These are phyloP conservation scores for Scalesia atractyloides DNA, from an alignment of 129 eudicot species.

Conservation along the genomic window DNA sequence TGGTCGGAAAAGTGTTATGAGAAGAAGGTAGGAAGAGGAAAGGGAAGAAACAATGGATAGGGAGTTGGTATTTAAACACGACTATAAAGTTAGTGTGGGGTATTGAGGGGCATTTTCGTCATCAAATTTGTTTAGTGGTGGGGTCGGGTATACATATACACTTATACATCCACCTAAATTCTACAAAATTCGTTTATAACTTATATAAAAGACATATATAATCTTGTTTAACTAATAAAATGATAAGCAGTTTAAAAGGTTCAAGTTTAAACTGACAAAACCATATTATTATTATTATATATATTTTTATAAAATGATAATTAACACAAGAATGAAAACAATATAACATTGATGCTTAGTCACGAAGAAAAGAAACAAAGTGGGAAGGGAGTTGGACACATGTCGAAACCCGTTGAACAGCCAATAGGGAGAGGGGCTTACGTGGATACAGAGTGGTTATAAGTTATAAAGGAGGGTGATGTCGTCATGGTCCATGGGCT, in stretches of 20 bases:
- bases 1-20: constrained; percentile 14
- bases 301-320: background rate
- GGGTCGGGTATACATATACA: background rate
- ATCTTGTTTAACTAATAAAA: too few species aligned
- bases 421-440: constrained; percentile 18
- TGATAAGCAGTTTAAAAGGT: too few species aligned
- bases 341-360: constrained; percentile 19
- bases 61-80: constrained; percentile 11
- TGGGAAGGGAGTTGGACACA: constrained; percentile 28
- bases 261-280: too few species aligned
- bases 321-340: background rate
- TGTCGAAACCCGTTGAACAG: constrained; percentile 29
- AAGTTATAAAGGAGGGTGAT: constrained; percentile 8
- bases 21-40: constrained; percentile 35
- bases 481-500: constrained; percentile 28
- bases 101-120: background rate
- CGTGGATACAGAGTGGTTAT: constrained; percentile 27
- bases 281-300: too few species aligned
- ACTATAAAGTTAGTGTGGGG: constrained; percentile 14
- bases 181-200: background rate
- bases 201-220: background rate
- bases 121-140: background rate
- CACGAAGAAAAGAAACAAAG: constrained; percentile 28
- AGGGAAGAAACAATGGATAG: constrained; percentile 39
- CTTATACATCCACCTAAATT: background rate